Evolutionary conservation across 176 grass and related monocot species (phyloP), one percentile per base, ranked within the genome.

Genomic region (Canna indica): DNA sequence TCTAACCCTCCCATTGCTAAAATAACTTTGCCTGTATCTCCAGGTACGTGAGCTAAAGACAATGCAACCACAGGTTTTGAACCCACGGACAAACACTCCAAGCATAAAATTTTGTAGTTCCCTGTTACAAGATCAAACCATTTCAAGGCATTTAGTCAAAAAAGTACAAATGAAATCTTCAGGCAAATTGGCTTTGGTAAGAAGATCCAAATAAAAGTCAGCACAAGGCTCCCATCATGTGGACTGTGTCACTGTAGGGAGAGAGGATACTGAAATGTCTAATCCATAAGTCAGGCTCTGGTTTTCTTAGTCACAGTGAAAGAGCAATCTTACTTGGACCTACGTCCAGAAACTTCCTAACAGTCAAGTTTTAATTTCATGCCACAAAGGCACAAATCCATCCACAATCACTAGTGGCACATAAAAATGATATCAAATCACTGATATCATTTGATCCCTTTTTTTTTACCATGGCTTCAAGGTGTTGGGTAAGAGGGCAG

Each of bases 1-100:
- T 99, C 89, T 82, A 99, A 80, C 30, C 94, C 94, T 24, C 86
- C 94, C 86, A 99, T 99, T 64, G 94, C 94, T 80, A 99, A 87
- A 85, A 99, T 78, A 65, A 85, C 62, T 83, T 59, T 12, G 16
- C 52, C 70, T 75, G 59, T 80, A 63, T 80, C 75, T 50, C 69
- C 80, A 4, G 89, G 89, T 76, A 99, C 36, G 12, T 74, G 76
- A 12, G 84, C 81, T 82, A 99, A 77, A 36, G 89, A 93, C 79
- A 99, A 85, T 77, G 86, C 81, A 85, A 99, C 94, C 94, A 99
- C 90, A 68, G 94, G 94, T 61, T 99, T 99, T 66, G 25, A 75
- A 57, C 94, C 89, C 77, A 99, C 27, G 0, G 78, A 87, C 22
- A 99, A 38, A 85, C 84, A 85, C 67, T 93, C 75, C 76, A 99